Conservation (phyloP, 176 grass and related monocot species). For the Eragrostis nindensis region DNA sequence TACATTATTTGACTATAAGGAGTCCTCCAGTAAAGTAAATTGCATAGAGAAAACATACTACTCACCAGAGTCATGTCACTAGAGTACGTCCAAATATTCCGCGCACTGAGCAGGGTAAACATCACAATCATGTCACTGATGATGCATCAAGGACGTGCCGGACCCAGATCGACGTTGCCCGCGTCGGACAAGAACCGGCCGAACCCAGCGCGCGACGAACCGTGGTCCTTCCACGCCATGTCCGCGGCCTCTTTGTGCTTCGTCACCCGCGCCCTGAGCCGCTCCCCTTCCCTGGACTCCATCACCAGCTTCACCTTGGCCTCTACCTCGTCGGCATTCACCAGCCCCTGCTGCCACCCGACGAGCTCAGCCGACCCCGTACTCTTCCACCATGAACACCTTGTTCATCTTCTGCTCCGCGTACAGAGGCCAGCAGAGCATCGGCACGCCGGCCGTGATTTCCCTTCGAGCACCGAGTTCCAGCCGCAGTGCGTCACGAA, state of each 20-base stretch:
- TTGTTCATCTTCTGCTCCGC: conserved; percentile 65
- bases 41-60: too few species aligned
- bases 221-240: background rate
- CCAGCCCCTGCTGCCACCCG: conserved; percentile 19
- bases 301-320: conserved; percentile 5
- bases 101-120: too few species aligned
- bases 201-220: background rate
- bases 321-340: conserved; percentile 15
- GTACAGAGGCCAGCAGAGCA: conserved; percentile 32
- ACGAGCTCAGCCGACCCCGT: conserved; percentile 25
- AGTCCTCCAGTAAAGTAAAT: too few species aligned
- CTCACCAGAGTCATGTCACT: too few species aligned
- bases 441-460: conserved; percentile 32
- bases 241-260: background rate
- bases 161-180: too few species aligned
- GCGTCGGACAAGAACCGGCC: background rate
- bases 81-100: too few species aligned
- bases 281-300: background rate
- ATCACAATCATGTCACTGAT: too few species aligned
- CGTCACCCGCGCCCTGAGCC: background rate
- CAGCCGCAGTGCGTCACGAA: too few species aligned
- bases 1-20: too few species aligned
- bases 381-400: conserved; percentile 50
- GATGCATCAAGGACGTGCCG: too few species aligned
- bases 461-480: background rate